Base-by-base conservation (phyloP, 1,284 basidiomycete species). In the Agroathelia rolfsii region DNA sequence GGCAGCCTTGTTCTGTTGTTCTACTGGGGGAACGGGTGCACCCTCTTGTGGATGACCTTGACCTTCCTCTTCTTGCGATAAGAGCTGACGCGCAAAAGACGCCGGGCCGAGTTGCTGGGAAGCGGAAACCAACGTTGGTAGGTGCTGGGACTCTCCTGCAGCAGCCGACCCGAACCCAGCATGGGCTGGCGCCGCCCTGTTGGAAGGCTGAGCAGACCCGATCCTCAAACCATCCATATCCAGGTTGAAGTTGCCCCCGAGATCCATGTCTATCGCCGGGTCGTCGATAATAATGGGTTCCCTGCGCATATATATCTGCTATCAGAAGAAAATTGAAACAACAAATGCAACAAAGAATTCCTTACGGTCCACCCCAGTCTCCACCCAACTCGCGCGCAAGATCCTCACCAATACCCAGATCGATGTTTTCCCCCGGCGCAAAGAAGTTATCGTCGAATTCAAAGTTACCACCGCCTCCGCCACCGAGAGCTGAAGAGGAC, bases 301-400 rank as follows among this genome's bases (percentile, higher is more conserved):
- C 40, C 40, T 16, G 37, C 11, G 13, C 35, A 36, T 30, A 48
- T 36, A 11, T 23, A 11, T 31, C 42, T 35, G 26, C 14, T 19
- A 11, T 12, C 27, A 12, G 33, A 2, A 3, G 9, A 9, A n/a
- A 20, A 11, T 33, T 24, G 14, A 13, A 17, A 0, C 3, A 9
- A n/a, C 6, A 15, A 13, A 15, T 12, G 19, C 24, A 18, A 9
- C 9, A 7, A 41, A 30, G 17, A 20, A 37, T 35, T 21, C 32
- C 27, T 28, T 27, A 30, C 24, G 30, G 13, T n/a, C 21, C 47
- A 10, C 62, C 70, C 81, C 82, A 85, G 16, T 64, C 75, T 43
- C 73, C 72, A 20, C 80, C 82, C 3, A 85, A 59, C 44, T 85
- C 82, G 40, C 62, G 64, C 3, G 75, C 78, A 16, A 85, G 56